Evolutionary conservation across 2,329 filamentous ascomycete genomes (phyloP).

Genomic region (Ceratocystis harringtonii): DNA sequence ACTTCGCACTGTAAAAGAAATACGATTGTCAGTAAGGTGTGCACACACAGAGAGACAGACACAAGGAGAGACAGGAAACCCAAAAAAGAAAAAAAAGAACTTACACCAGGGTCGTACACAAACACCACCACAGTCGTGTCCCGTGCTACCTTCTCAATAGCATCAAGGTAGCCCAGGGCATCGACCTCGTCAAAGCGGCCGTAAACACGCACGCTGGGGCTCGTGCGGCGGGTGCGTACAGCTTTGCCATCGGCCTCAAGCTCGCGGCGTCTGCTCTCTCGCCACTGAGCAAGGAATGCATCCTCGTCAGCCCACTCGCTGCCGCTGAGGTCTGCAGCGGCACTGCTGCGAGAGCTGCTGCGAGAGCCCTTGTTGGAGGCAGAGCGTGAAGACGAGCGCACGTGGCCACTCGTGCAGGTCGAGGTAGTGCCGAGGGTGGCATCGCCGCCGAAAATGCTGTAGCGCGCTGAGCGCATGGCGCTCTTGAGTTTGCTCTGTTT

Average conservation of each 20-base stretch:
- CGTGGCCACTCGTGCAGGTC: constrained; percentile 18
- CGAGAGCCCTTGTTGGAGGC: constrained; percentile 33
- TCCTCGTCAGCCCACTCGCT: constrained; percentile 48
- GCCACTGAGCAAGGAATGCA: constrained; percentile 70
- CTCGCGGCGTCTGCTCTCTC: constrained; percentile 63
- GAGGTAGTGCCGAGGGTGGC: constrained; percentile 16
- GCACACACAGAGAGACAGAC: not conserved
- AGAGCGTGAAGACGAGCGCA: constrained; percentile 22
- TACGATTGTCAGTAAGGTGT: constrained; percentile 16
- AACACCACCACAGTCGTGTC: constrained; percentile 84
- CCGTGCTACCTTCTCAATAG: constrained; percentile 72
- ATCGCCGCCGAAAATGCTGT: constrained; percentile 39
- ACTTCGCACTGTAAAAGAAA: constrained; percentile 50
- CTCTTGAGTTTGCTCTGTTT: constrained; percentile 40
- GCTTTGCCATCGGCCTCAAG: constrained; percentile 46
- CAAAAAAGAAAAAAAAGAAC: constrained; percentile 21
- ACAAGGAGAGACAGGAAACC: not conserved
- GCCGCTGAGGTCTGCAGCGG: constrained; percentile 23
- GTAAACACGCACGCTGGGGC: constrained; percentile 62
- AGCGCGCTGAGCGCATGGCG: constrained; percentile 37
- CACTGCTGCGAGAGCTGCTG: constrained; percentile 25
- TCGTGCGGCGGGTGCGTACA: constrained; percentile 51
- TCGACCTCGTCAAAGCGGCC: constrained; percentile 74
- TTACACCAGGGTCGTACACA: constrained; percentile 76
- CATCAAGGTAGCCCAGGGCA: constrained; percentile 84